phyloP scores from a whole-genome alignment of 108 stramenopile species.

The Skeletonema marinoi region DNA sequence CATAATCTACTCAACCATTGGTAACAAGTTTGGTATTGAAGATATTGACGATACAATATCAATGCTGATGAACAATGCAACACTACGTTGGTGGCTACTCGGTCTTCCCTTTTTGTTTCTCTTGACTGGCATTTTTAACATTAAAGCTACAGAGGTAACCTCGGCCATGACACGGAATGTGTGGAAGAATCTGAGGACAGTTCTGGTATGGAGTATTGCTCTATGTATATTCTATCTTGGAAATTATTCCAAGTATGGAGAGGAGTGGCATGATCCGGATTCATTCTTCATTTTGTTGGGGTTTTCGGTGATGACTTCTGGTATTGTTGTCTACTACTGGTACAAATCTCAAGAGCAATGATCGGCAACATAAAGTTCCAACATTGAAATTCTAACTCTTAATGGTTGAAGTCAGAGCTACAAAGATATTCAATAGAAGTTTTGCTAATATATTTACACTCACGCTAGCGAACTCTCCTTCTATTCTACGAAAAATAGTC shows the following conservation, averaged over 20 bases:
- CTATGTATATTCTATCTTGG: conserved; percentile 45
- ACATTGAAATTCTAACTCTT: too few relatives aligned
- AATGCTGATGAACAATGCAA: background rate
- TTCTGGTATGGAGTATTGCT: conserved; percentile 42
- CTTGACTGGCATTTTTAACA: conserved; percentile 51
- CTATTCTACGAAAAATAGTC: too few relatives aligned
- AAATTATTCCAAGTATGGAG: conserved; percentile 23
- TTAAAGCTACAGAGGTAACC: conserved; percentile 42
- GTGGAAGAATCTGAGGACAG: conserved; percentile 53
- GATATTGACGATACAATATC: conserved; percentile 7
- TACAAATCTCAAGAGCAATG: background rate
- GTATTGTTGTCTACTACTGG: conserved; percentile 37
- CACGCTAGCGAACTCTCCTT: too few relatives aligned
- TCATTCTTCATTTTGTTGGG: conserved; percentile 40
- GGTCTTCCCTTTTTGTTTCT: conserved; percentile 25
- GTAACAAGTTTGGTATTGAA: conserved; percentile 6
- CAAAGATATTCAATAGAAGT: too few relatives aligned
- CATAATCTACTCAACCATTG: conserved; percentile 19
- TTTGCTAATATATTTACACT: too few relatives aligned
- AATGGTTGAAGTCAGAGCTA: too few relatives aligned
- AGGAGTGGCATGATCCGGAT: conserved; percentile 40
- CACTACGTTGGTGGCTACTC: background rate
- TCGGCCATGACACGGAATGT: conserved; percentile 60
- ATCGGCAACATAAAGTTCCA: too few relatives aligned
- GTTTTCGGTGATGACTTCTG: conserved; percentile 29